Percentiles rank a stretch among this genome's conserved stretches.
phyloP scores from a whole-genome alignment of 1,284 basidiomycete species.

The Chiua sp. region DNA sequence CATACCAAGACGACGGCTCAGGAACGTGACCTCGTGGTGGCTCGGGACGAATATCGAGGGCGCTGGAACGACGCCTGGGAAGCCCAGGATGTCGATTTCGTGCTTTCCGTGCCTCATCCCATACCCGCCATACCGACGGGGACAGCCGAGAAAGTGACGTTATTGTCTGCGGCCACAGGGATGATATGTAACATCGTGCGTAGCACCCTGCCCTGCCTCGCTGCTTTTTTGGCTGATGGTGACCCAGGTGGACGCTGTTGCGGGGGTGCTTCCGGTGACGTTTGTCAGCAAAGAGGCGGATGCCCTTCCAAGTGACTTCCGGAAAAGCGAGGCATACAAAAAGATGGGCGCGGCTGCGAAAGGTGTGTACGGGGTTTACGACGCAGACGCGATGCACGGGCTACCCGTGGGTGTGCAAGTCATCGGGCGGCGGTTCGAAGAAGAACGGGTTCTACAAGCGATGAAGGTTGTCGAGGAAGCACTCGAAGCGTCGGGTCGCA shows the following conservation, averaged over 20 bases:
- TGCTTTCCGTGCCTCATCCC: conserved; percentile 68
- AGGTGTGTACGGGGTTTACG: conserved; percentile 57
- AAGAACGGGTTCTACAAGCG: conserved; percentile 67
- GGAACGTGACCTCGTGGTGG: conserved; percentile 58
- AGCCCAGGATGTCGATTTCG: conserved; percentile 68
- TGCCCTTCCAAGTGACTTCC: conserved; percentile 48
- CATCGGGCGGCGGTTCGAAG: conserved; percentile 65
- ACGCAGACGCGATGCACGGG: conserved; percentile 71
- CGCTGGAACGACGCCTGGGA: conserved; percentile 67
- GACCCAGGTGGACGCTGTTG: conserved; percentile 67
- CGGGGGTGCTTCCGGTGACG: conserved; percentile 76
- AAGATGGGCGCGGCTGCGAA: conserved; percentile 40
- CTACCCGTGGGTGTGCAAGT: conserved; percentile 78
- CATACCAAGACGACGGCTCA: conserved; percentile 60
- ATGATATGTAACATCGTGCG: conserved; percentile 69
- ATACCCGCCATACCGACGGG: conserved; percentile 69
- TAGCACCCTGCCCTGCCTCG: conserved; percentile 11
- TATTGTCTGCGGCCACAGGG: conserved; percentile 51
- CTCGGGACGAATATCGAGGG: conserved; percentile 57
- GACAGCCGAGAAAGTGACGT: conserved; percentile 56
- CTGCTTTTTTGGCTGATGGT: neutral
- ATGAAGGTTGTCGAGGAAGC: conserved; percentile 57
- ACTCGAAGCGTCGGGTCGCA: conserved; percentile 35
- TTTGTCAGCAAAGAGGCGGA: conserved; percentile 65
- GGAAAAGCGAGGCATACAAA: conserved; percentile 36